Evolutionary conservation across 116 monocot genomes (phyloP).

Genomic region (Papilionanthe hybrid): DNA sequence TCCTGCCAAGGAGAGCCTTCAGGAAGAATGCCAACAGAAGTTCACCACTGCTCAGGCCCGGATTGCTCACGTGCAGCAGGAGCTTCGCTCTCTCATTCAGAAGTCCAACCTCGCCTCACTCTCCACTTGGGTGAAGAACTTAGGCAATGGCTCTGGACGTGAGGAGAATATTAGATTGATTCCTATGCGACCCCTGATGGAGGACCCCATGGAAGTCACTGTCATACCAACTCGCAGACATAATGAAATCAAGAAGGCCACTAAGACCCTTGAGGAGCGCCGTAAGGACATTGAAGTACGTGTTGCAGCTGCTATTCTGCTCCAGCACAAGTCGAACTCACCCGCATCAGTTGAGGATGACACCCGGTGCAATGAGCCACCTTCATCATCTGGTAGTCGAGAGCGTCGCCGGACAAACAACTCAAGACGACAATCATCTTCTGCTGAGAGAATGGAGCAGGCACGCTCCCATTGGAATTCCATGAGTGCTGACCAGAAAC

Average conservation of each 20-base stretch:
- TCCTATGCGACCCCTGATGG: conserved; percentile 58
- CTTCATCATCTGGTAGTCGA: conserved; percentile 30
- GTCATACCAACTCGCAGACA: conserved; percentile 48
- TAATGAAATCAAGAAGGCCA: conserved; percentile 93
- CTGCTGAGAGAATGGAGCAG: conserved; percentile 51
- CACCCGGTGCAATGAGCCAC: conserved; percentile 8
- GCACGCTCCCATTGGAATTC: conserved; percentile 62
- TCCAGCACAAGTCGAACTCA: conserved; percentile 47
- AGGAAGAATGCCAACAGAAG: conserved; percentile 40
- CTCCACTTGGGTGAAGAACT: conserved; percentile 76
- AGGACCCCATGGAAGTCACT: conserved; percentile 74
- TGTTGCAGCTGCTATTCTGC: conserved; percentile 70
- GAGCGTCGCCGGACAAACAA: conserved; percentile 56
- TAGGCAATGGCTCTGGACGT: conserved; percentile 35
- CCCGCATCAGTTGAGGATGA: conserved; percentile 6
- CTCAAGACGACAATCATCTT: conserved; percentile 38
- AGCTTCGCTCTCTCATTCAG: conserved; percentile 70
- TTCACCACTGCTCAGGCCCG: conserved; percentile 36
- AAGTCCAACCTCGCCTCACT: conserved; percentile 83
- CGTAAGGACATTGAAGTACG: conserved; percentile 93
- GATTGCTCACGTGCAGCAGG: conserved; percentile 60
- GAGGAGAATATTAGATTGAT: conserved; percentile 83
- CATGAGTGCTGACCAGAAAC: conserved; percentile 45
- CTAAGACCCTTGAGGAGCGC: conserved; percentile 79
- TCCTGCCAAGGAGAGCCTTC: conserved; percentile 59